Conservation (phyloP, 2,329 filamentous ascomycete genomes). For the Xylariaceae sp. region DNA sequence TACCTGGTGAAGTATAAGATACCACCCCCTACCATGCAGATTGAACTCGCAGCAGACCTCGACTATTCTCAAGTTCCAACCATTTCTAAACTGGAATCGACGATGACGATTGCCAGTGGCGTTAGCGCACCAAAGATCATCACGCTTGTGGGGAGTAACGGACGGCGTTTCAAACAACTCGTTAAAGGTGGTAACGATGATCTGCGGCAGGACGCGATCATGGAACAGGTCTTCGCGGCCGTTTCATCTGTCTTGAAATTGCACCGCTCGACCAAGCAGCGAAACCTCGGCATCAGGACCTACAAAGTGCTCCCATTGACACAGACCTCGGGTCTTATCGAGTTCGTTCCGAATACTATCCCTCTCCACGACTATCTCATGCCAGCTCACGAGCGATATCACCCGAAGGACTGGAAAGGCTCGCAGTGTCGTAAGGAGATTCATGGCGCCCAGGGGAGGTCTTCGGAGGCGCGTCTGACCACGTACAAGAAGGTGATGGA, state of each 20-base stretch:
- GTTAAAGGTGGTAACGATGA: conserved; percentile 97
- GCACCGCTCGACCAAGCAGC: conserved; percentile 81
- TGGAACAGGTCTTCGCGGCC: conserved; percentile 98
- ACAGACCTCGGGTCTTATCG: conserved; percentile 81
- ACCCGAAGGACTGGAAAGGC: conserved; percentile 77
- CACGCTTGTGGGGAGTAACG: conserved; percentile 74
- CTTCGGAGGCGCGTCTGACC: conserved; percentile 65
- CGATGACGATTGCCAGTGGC: conserved; percentile 81
- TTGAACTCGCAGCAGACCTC: conserved; percentile 67
- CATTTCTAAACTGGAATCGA: conserved; percentile 67
- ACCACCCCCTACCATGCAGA: conserved; percentile 84
- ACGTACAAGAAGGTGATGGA: conserved; percentile 76
- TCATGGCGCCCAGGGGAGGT: conserved; percentile 63
- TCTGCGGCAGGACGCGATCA: conserved; percentile 92
- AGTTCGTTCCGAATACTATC: conserved; percentile 92
- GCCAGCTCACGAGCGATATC: conserved; percentile 83
- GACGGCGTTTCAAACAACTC: conserved; percentile 78
- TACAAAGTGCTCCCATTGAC: conserved; percentile 96
- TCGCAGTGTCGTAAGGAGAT: conserved; percentile 77
- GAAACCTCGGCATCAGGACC: conserved; percentile 84
- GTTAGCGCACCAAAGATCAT: conserved; percentile 93
- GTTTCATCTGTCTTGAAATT: conserved; percentile 85
- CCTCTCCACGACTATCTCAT: conserved; percentile 89
- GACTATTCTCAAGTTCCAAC: conserved; percentile 74
- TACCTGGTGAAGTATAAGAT: conserved; percentile 63